phyloP scores from a whole-genome alignment of 1,284 basidiomycete genomes.

The Fomes fomentarius region DNA sequence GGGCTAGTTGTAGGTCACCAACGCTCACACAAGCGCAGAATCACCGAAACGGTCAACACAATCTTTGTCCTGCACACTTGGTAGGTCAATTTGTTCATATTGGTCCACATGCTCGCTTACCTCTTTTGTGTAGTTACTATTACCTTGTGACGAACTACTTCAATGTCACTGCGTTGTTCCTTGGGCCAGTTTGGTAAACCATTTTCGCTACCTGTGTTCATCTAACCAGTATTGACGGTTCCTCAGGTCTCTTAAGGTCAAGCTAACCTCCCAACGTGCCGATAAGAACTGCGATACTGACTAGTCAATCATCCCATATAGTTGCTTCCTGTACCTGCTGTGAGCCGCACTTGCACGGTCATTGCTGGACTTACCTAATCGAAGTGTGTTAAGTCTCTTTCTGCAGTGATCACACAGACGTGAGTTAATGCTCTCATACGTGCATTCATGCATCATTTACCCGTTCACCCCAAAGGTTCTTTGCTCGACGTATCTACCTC shows the following conservation, averaged over 20 bases:
- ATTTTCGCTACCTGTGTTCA: not conserved
- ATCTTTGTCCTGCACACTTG: not conserved
- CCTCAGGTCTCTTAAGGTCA: not conserved
- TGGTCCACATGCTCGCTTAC: too few species aligned
- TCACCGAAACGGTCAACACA: slow-evolving; percentile 3
- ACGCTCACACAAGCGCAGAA: not conserved
- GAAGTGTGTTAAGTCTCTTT: not conserved
- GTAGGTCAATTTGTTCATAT: not conserved
- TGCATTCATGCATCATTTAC: not conserved
- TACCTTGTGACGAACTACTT: slow-evolving; percentile 8
- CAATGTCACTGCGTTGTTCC: not conserved
- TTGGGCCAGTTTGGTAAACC: slow-evolving; percentile 3
- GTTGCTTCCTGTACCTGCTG: not conserved
- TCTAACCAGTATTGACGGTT: not conserved
- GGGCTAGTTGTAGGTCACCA: not conserved
- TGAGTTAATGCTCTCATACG: not conserved
- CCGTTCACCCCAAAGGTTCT: slow-evolving; percentile 2
- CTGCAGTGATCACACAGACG: slow-evolving; percentile 7
- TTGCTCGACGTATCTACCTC: slow-evolving; percentile 9
- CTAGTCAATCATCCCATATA: not conserved
- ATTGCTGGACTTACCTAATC: not conserved
- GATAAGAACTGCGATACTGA: too few species aligned
- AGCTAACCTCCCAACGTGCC: not conserved
- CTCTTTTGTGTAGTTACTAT: not conserved
- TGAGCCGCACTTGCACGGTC: not conserved